Conservation (phyloP, 1,284 basidiomycete species). For the Moesziomyces globuligerus region DNA sequence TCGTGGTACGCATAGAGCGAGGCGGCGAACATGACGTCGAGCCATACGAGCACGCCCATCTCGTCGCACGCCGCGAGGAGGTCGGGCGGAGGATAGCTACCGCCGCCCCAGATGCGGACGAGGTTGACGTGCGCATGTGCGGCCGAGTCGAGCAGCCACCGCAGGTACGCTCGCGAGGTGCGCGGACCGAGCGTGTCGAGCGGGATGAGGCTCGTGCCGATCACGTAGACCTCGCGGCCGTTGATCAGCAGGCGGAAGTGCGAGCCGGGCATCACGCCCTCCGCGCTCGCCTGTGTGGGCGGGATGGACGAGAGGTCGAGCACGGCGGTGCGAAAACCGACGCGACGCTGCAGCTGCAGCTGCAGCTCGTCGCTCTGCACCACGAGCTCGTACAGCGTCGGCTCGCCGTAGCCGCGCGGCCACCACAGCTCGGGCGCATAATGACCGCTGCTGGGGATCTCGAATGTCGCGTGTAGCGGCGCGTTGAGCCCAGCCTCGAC, state of each 20-base stretch:
- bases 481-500: conserved; percentile 24
- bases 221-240: conserved; percentile 36
- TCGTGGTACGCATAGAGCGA: conserved; percentile 69
- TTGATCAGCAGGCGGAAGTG: conserved; percentile 54
- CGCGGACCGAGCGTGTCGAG: conserved; percentile 44
- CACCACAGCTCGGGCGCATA: conserved; percentile 53
- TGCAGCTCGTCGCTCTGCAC: conserved; percentile 24
- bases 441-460: conserved; percentile 25
- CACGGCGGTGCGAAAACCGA: conserved; percentile 55
- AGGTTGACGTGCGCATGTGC: conserved; percentile 45
- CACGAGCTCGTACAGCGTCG: conserved; percentile 39
- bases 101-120: conserved; percentile 60
- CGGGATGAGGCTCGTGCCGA: conserved; percentile 51
- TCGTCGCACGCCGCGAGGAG: conserved; percentile 75
- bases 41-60: conserved; percentile 75
- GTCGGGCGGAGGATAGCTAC: conserved; percentile 58
- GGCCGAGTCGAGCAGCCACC: conserved; percentile 45
- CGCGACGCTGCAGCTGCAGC: conserved; percentile 11
- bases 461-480: conserved; percentile 26
- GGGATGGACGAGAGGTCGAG: conserved; percentile 47
- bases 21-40: conserved; percentile 75
- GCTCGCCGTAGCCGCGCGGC: conserved; percentile 46
- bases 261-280: conserved; percentile 39
- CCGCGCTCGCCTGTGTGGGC: conserved; percentile 9
- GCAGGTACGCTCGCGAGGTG: conserved; percentile 20